phyloP scores from a whole-genome alignment of 2,329 filamentous ascomycete species.

The Colletotrichum tropicicola region DNA sequence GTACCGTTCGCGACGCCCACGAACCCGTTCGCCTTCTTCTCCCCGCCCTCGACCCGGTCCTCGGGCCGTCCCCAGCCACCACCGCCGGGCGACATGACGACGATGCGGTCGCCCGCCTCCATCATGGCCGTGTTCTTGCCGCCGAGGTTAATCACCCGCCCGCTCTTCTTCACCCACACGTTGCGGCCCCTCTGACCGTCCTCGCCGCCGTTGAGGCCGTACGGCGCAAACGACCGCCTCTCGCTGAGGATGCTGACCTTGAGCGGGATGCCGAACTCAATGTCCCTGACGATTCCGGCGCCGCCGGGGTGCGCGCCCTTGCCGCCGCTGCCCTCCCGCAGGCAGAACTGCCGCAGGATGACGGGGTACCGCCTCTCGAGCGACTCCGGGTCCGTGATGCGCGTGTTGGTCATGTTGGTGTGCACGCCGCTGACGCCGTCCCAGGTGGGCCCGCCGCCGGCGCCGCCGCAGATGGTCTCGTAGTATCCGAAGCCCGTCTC shows the following conservation, averaged over 20 bases:
- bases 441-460: constrained; percentile 78
- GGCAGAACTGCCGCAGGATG: constrained; percentile 73
- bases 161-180: constrained; percentile 64
- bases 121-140: constrained; percentile 70
- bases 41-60: neutral
- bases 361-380: constrained; percentile 82
- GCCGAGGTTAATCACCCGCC: constrained; percentile 61
- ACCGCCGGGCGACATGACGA: constrained; percentile 69
- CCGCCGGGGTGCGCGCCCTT: constrained; percentile 69
- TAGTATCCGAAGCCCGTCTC: constrained; percentile 81
- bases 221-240: constrained; percentile 74
- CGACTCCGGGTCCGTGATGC: constrained; percentile 83
- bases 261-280: constrained; percentile 76
- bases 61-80: constrained; percentile 61
- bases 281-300: constrained; percentile 74
- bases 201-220: constrained; percentile 75
- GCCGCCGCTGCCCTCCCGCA: constrained; percentile 71
- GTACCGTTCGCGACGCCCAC: constrained; percentile 23
- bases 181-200: constrained; percentile 75
- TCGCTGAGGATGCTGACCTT: constrained; percentile 77
- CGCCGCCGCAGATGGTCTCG: constrained; percentile 84
- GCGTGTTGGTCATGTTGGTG: constrained; percentile 86
- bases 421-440: constrained; percentile 79
- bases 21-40: constrained; percentile 5
- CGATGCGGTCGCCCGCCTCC: constrained; percentile 67